Evolutionary conservation across 164 flowering plant species (phyloP), one percentile per base, ranked within the genome.

Genomic region (Cinnamomum chago): DNA sequence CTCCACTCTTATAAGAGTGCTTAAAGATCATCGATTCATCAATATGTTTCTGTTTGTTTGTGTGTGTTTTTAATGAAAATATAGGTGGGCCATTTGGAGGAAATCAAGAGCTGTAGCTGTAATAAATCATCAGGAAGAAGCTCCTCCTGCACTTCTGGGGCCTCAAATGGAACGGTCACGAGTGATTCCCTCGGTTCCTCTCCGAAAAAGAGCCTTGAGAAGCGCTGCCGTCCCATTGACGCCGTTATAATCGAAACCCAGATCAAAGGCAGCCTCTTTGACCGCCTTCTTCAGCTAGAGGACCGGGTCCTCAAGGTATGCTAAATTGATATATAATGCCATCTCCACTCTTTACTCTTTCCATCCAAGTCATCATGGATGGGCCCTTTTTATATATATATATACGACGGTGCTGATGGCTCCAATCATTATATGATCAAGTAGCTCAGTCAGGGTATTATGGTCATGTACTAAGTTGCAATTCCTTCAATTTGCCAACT

Each of bases 81-180:
- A 66, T 78, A 91, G 97, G 60, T 88, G 84, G 85, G 84, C 80
- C 83, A 88, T n/a, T 81, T 90, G 83, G 97, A 93, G 80, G 95
- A 86, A 65, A 82, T 86, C 2, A 83, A 80, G 76, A 84, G 85
- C 24, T 50, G 72, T 47, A 71, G 65, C 28, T 50, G 70, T 47
- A 71, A 67, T 68, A 82, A 77, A 24, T 78, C 86, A 11, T 68
- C 90, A 23, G 79, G 71, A 15, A 86, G 83, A 83, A 87, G 91
- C 68, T 89, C 92, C 0, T 3, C 47, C 11, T 73, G 80, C 66
- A 82, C 83, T 22, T 86, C 89, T 1, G 83, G 85, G 2, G 77
- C 86, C 3, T 83, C 92, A 23, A 89, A 86, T 64, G 87, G 84
- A 70, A 77, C 83, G 50, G 79, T 76, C 0, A 73, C 85, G 0